A percentile compares a stretch with the other conserved stretches of the same genome.
Evolutionary conservation across 2,329 filamentous ascomycete genomes (phyloP).

Genomic region (Lachnellula suecica): DNA sequence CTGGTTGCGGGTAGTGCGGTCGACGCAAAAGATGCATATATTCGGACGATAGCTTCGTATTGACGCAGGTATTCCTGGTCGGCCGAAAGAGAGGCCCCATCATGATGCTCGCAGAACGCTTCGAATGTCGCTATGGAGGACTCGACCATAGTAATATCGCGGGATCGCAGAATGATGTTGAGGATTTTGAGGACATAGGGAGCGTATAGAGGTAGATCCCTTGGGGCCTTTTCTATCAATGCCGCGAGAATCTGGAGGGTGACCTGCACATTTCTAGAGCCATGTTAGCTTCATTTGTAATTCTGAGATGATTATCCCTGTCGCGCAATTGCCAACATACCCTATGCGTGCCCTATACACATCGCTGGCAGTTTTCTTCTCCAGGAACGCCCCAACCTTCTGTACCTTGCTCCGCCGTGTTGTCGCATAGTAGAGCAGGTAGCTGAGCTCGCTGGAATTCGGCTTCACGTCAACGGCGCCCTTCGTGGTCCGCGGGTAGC

Average conservation of each 20-base stretch:
- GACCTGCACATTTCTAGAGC: constrained; percentile 80
- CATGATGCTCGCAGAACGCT: constrained; percentile 85
- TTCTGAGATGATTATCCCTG: background rate
- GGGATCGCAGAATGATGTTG: constrained; percentile 76
- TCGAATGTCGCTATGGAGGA: constrained; percentile 85
- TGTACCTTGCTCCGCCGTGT: constrained; percentile 93
- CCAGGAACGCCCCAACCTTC: constrained; percentile 91
- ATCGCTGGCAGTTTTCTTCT: constrained; percentile 90
- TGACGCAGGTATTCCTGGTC: constrained; percentile 81
- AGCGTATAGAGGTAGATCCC: constrained; percentile 87
- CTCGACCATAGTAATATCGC: constrained; percentile 90
- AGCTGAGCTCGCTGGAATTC: constrained; percentile 94
- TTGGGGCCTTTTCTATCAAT: constrained; percentile 88
- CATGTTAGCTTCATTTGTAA: constrained; percentile 16
- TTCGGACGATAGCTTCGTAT: constrained; percentile 77
- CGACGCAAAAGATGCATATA: constrained; percentile 79
- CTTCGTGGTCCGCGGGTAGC: constrained; percentile 91
- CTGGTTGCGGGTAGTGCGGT: constrained; percentile 54
- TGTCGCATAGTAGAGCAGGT: constrained; percentile 94
- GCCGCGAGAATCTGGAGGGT: constrained; percentile 90
- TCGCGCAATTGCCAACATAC: constrained; percentile 49
- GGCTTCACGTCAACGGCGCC: constrained; percentile 90
- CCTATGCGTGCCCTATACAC: constrained; percentile 87
- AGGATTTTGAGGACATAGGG: constrained; percentile 82
- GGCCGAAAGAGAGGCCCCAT: constrained; percentile 79